A percentile compares a stretch with the other conserved stretches of the same genome.
These are phyloP conservation scores for Vaccinium corymbosum DNA, from an alignment of 148 eudicot species.

Conservation along the genomic window DNA sequence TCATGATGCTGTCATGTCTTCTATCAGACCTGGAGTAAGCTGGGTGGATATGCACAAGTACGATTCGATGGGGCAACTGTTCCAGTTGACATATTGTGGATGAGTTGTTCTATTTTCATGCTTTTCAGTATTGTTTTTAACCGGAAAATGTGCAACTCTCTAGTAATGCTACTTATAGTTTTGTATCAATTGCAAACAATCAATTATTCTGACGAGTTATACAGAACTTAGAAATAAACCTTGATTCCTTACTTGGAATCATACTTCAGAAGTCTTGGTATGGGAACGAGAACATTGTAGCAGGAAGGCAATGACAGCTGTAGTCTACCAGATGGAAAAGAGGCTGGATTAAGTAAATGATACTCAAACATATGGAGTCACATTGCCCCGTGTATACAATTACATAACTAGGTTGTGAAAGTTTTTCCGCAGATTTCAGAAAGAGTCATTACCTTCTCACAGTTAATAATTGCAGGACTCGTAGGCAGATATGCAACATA, in stretches of 20 bases:
- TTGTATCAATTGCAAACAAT: neutral
- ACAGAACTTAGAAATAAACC: neutral
- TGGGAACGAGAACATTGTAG: neutral
- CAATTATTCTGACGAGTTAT: neutral
- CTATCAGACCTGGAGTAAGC: slow-evolving; percentile 87
- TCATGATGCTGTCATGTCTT: slow-evolving; percentile 81
- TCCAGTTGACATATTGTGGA: neutral
- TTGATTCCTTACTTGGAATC: neutral
- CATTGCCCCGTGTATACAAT: neutral
- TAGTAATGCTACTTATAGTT: neutral
- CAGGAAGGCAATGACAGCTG: neutral
- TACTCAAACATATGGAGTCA: neutral
- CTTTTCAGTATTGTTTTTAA: neutral
- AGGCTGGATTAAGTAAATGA: neutral
- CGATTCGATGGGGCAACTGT: slow-evolving; percentile 21
- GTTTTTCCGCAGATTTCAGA: neutral
- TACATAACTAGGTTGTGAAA: neutral
- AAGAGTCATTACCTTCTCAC: neutral
- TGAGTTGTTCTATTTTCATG: neutral
- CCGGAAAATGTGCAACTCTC: neutral
- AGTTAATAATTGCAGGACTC: neutral
- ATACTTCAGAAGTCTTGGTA: neutral
- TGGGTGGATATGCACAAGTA: slow-evolving; percentile 99
- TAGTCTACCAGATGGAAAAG: neutral
- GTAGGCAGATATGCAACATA: neutral